phyloP scores from a whole-genome alignment of 208 protist species.

The Vickermania spadyakhi region DNA sequence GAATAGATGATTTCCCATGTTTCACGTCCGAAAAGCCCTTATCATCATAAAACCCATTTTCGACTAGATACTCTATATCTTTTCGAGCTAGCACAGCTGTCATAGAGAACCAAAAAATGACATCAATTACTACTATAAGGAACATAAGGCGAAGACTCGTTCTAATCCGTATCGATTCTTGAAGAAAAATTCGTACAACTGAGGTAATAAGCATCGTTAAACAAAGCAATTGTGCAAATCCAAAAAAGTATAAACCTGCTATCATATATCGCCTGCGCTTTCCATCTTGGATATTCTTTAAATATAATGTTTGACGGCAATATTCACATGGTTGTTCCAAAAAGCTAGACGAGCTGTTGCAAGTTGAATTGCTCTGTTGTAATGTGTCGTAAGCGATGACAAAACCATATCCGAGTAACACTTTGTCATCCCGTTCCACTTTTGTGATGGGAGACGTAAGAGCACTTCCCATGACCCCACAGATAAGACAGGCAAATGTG shows the following conservation, averaged over 20 bases:
- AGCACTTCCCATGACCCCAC: slow-evolving; percentile 2
- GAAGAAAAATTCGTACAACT: background rate
- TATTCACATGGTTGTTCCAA: background rate
- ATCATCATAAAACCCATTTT: slow-evolving; percentile 15
- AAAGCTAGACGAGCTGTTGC: background rate
- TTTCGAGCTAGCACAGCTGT: slow-evolving; percentile 17
- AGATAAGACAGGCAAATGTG: background rate
- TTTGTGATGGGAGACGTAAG: background rate
- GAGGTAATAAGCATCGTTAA: background rate
- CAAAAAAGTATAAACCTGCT: background rate
- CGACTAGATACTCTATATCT: slow-evolving; percentile 15
- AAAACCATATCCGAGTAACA: background rate
- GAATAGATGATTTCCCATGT: no score
- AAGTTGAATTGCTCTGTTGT: background rate
- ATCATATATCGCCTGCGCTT: background rate
- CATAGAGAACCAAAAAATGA: slow-evolving; percentile 19
- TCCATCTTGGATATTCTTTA: background rate
- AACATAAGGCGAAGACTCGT: slow-evolving; percentile 5
- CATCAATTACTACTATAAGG: slow-evolving; percentile 12
- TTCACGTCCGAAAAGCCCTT: slow-evolving; percentile 2
- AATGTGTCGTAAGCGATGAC: background rate
- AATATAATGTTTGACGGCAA: background rate
- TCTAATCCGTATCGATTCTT: background rate
- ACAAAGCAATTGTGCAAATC: background rate
- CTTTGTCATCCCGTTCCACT: background rate